Percentiles rank a stretch among this genome's conserved stretches.
Conservation (phyloP, 371 early-diverging fungal species). For the Rhizopus stolonifer region DNA sequence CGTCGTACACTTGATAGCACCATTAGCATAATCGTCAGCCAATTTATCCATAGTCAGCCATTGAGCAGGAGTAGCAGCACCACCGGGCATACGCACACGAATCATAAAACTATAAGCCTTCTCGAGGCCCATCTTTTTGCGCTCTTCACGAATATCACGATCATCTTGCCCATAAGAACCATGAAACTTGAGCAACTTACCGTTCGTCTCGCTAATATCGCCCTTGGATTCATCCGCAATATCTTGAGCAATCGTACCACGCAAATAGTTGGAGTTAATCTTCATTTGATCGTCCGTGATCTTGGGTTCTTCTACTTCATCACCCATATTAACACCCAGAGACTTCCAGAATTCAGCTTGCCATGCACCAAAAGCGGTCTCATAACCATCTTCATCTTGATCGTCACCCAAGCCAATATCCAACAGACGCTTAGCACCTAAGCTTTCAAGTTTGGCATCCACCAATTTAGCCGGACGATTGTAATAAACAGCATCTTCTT, state of each 20-base stretch:
- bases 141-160: conserved; percentile 86
- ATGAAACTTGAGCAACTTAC: conserved; percentile 93
- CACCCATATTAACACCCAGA: conserved; percentile 69
- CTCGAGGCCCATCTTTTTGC: conserved; percentile 83
- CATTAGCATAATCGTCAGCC: conserved; percentile 79
- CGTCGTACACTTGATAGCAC: conserved; percentile 89
- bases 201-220: conserved; percentile 81
- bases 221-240: conserved; percentile 82
- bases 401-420: conserved; percentile 85
- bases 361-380: conserved; percentile 79
- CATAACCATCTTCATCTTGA: conserved; percentile 89
- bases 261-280: conserved; percentile 83
- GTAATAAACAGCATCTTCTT: conserved; percentile 85
- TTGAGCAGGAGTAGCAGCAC: conserved; percentile 83
- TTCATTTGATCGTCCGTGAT: conserved; percentile 90
- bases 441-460: conserved; percentile 71
- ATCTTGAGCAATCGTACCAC: conserved; percentile 89
- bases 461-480: conserved; percentile 88
- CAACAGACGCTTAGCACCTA: conserved; percentile 70
- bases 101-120: conserved; percentile 95
- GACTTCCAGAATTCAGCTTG: conserved; percentile 81
- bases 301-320: conserved; percentile 68
- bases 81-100: conserved; percentile 91
- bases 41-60: conserved; percentile 92
- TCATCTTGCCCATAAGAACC: conserved; percentile 96